Conservation (phyloP, 495 filamentous ascomycete species). For the Hypoxylon lienhwacheense region DNA sequence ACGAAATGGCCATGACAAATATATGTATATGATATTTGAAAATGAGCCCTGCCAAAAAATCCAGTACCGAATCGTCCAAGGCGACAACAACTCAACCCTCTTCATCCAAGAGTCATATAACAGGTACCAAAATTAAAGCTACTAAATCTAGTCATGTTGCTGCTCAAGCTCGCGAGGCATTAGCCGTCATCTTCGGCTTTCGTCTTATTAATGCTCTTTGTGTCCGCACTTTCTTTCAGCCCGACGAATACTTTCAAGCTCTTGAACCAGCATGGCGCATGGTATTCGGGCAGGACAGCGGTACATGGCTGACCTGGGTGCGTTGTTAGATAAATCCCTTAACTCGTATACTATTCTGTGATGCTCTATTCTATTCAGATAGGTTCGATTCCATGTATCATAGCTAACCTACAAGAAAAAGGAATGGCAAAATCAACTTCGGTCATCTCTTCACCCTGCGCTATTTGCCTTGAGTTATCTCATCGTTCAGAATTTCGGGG, state of each 20-base stretch:
- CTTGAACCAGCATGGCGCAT: slow-evolving; percentile 93
- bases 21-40: slow-evolving; percentile 2
- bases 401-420: slow-evolving; percentile 45
- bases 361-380: neutral
- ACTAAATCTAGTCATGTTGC: slow-evolving; percentile 28
- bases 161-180: slow-evolving; percentile 48
- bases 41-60: slow-evolving; percentile 32
- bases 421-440: slow-evolving; percentile 92
- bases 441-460: slow-evolving; percentile 88
- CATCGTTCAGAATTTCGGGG: slow-evolving; percentile 48
- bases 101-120: slow-evolving; percentile 11
- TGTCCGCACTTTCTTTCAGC: slow-evolving; percentile 95
- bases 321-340: slow-evolving; percentile 28
- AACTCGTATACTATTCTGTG: neutral
- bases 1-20: slow-evolving; percentile 15
- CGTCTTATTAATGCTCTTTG: slow-evolving; percentile 84
- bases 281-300: slow-evolving; percentile 74
- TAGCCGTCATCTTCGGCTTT: slow-evolving; percentile 69
- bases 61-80: slow-evolving; percentile 3
- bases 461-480: slow-evolving; percentile 81
- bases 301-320: slow-evolving; percentile 97
- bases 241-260: slow-evolving; percentile 98
- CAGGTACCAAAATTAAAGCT: too few relatives aligned
- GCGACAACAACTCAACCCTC: slow-evolving; percentile 7
- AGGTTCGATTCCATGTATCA: neutral